Evolutionary conservation across 1,139 yeast species (phyloP), one percentile per base, ranked within the genome.

Genomic region (Geotrichum siamense): DNA sequence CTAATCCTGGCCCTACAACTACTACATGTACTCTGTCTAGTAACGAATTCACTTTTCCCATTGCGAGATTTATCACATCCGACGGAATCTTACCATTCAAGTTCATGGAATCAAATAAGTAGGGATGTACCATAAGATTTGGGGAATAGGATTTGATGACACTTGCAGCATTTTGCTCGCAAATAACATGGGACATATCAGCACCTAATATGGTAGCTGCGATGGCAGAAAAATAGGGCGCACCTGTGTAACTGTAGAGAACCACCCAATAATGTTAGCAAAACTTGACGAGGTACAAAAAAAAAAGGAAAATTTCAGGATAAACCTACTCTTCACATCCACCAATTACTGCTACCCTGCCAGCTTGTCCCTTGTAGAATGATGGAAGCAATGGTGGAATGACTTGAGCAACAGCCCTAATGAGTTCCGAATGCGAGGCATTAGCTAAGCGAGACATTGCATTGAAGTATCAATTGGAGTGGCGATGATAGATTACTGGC

Each of bases 101-200:
- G 22, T 62, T 55, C 9, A 41, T 34, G n/a, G 59, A 54, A 34
- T 52, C 56, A 20, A 63, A 64, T 54, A 91, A 63, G 59, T 85
- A 86, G 0, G 98, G 98, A 64, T 91, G 97, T 2, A 91, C 94
- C 96, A 91, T 91, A 43, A 91, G 67, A 59, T 91, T 91, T 0
- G 98, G 97, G 6, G 94, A 78, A 62, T 91, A 91, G 36, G 81
- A 65, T 63, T 91, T 91, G 58, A 91, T 87, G 9, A 85, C 80
- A 0, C 80, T 66, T 1, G 85, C 93, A 0, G 97, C 97, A 32
- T 65, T 65, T 44, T 68, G 64, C 54, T 86, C 95, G 64, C 97
- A 89, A 8, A 91, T 71, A 5, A 91, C 73, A 63, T 91, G 97
- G 27, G 91, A 76, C 68, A 91, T 70, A 58, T 91, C 98, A 35